Conservation (phyloP, 768 basidiomycete genomes). For the Nidularia sp. region DNA sequence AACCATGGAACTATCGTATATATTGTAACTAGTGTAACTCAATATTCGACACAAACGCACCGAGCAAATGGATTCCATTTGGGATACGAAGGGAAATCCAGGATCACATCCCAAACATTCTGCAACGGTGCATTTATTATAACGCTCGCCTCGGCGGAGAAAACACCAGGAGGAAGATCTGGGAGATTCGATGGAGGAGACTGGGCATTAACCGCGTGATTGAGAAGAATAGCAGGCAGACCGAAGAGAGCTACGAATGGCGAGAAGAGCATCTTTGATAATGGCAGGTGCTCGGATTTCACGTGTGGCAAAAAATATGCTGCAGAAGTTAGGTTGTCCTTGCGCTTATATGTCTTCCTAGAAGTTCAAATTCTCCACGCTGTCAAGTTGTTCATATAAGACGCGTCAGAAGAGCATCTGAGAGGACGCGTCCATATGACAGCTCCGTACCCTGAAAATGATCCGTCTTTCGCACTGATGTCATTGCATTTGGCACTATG, state of each 20-base stretch:
- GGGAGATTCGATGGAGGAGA: slow-evolving; percentile 17
- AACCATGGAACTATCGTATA: slow-evolving; percentile 15
- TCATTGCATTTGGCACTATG: slow-evolving; percentile 1
- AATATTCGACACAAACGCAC: slow-evolving; percentile 6
- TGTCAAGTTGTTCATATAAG: neutral
- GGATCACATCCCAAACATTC: slow-evolving; percentile 43
- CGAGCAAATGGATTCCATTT: slow-evolving; percentile 43
- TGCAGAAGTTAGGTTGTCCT: neutral
- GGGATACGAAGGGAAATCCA: slow-evolving; percentile 46
- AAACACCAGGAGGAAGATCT: slow-evolving; percentile 25
- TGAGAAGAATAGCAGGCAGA: too few species aligned
- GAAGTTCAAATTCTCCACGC: neutral
- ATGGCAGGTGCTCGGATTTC: neutral
- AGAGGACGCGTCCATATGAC: too few species aligned
- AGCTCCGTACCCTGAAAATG: neutral
- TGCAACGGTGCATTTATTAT: slow-evolving; percentile 47
- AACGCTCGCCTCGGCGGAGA: slow-evolving; percentile 27
- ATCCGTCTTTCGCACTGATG: slow-evolving; percentile 5
- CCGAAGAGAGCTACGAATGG: neutral
- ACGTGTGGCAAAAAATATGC: too few species aligned
- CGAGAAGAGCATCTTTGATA: neutral
- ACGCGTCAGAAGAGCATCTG: too few species aligned
- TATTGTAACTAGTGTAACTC: neutral
- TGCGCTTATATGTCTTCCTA: neutral
- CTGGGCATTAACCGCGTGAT: neutral